These are phyloP conservation scores for Annulohypoxylon maeteangense DNA, from an alignment of 495 filamentous ascomycete genomes.

Conservation along the genomic window DNA sequence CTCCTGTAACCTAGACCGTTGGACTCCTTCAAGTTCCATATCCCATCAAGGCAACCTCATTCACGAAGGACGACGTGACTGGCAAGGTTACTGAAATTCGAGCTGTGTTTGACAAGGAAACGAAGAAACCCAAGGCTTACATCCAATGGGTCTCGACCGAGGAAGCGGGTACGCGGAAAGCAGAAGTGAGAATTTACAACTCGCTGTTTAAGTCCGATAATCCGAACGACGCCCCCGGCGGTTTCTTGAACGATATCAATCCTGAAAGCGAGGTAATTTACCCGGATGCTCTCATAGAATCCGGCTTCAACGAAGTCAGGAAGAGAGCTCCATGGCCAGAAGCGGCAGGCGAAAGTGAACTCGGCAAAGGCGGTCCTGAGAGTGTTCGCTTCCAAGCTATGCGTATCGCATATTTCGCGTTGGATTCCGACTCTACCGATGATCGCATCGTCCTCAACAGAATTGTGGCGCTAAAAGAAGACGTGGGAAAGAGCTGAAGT, in stretches of 20 bases:
- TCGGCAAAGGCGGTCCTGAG: slow-evolving; percentile 69
- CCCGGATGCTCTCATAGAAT: slow-evolving; percentile 82
- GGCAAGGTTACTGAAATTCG: slow-evolving; percentile 77
- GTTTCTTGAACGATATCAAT: slow-evolving; percentile 86
- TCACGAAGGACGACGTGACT: slow-evolving; percentile 73
- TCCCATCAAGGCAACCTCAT: slow-evolving; percentile 82
- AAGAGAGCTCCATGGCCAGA: slow-evolving; percentile 84
- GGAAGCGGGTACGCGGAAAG: slow-evolving; percentile 71
- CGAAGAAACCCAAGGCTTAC: slow-evolving; percentile 85
- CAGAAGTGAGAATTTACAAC: slow-evolving; percentile 84
- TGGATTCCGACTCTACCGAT: slow-evolving; percentile 83
- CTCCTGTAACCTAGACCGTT: slow-evolving; percentile 61
- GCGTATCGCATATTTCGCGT: slow-evolving; percentile 85
- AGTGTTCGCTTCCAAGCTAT: slow-evolving; percentile 92
- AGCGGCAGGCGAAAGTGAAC: slow-evolving; percentile 70
- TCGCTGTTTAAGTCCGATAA: slow-evolving; percentile 87
- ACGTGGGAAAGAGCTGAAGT: slow-evolving; percentile 70
- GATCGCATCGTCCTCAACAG: slow-evolving; percentile 86
- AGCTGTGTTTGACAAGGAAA: slow-evolving; percentile 72
- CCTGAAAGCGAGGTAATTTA: slow-evolving; percentile 83
- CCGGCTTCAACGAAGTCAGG: slow-evolving; percentile 82
- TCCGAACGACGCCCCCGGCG: slow-evolving; percentile 74
- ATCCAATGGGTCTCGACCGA: slow-evolving; percentile 89
- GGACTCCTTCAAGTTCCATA: slow-evolving; percentile 85
- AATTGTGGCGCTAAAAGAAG: slow-evolving; percentile 94